Percentiles rank a stretch among this genome's conserved stretches.
These are phyloP conservation scores for Cutaneotrichosporon sp. DNA, from an alignment of 1,284 basidiomycete species.

Conservation along the genomic window DNA sequence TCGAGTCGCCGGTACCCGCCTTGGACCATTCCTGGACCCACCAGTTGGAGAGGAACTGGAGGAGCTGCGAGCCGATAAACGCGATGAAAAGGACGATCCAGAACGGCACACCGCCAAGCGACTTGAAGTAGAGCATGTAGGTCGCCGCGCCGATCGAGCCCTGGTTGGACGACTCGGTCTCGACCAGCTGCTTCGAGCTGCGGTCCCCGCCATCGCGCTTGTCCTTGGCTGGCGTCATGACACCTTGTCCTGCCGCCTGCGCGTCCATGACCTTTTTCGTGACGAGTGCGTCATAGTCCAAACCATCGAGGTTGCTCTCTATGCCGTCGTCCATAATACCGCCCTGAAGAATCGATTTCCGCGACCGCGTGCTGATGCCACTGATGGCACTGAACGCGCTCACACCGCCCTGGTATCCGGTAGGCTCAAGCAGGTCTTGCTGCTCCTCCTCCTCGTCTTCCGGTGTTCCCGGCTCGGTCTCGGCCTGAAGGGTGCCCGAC, in stretches of 20 bases:
- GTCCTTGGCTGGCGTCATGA: slow-evolving; percentile 23
- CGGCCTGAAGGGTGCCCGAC: slow-evolving; percentile 20
- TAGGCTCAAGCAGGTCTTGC: slow-evolving; percentile 2
- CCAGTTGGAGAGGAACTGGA: slow-evolving; percentile 43
- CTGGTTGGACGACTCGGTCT: slow-evolving; percentile 33
- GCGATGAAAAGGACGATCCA: slow-evolving; percentile 36
- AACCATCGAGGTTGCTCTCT: slow-evolving; percentile 51
- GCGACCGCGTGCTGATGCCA: neutral
- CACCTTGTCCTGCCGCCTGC: slow-evolving; percentile 24
- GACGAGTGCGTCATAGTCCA: slow-evolving; percentile 61
- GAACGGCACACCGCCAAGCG: slow-evolving; percentile 34
- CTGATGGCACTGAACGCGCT: neutral
- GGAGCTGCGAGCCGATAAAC: slow-evolving; percentile 39
- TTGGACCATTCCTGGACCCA: slow-evolving; percentile 48
- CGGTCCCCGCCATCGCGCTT: slow-evolving; percentile 22
- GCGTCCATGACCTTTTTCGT: slow-evolving; percentile 31
- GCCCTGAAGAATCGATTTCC: neutral
- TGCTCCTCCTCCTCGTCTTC: neutral
- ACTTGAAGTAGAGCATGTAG: slow-evolving; percentile 40
- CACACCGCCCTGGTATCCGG: neutral
- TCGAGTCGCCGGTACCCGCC: neutral
- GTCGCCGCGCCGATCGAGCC: slow-evolving; percentile 37
- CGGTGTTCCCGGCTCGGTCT: slow-evolving; percentile 12
- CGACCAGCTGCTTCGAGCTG: slow-evolving; percentile 42
- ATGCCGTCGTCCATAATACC: slow-evolving; percentile 13